Base-by-base conservation (phyloP, 768 basidiomycete genomes). In the Agaricus blazei region DNA sequence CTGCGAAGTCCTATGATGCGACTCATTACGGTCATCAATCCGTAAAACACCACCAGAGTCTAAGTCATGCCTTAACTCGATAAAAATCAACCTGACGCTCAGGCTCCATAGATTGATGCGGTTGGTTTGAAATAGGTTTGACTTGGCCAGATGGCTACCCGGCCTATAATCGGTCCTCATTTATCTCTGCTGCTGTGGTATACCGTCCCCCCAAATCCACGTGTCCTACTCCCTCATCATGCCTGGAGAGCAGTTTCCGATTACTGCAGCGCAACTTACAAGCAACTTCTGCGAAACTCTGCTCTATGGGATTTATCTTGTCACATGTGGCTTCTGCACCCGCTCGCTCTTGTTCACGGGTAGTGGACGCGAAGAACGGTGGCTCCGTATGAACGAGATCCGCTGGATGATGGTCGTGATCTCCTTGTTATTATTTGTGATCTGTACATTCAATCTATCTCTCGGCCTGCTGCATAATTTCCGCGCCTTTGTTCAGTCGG, bases 211-310 rank as follows among this genome's bases (percentile, higher is more conserved):
- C 19, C 19, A 19, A 19, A 19, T 19, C 19, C 19, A 19, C 19
- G 19, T 19, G 19, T 19, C 19, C 19, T 19, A 19, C 19, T 19
- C 19, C 19, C 19, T 14, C 14, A 37, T 14, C 8, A 37, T 40
- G 38, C 14, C 38, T 14, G 12, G 4, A 40, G 38, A 31, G 1
- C 7, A n/a, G 9, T 56, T 49, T 27, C 48, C 48, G 1, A 43
- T 56, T 37, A 49, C 54, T 9, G 48, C 54, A 34, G 54, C 54
- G 3, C 54, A 56, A 29, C 54, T 56, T 15, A n/a, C 48, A 26
- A 48, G 54, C 6, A 56, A 56, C 48, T 56, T 56, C 14, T 49
- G 54, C 23, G 54, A 56, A 26, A 56, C 54, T 6, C 40, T 56
- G 6, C 36, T 49, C 15, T 56, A 43, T 43, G 54, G 54, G 2